Evolutionary conservation across 2,329 filamentous ascomycete genomes (phyloP), one percentile per base, ranked within the genome.

Genomic region (Trichoderma endophyticum): DNA sequence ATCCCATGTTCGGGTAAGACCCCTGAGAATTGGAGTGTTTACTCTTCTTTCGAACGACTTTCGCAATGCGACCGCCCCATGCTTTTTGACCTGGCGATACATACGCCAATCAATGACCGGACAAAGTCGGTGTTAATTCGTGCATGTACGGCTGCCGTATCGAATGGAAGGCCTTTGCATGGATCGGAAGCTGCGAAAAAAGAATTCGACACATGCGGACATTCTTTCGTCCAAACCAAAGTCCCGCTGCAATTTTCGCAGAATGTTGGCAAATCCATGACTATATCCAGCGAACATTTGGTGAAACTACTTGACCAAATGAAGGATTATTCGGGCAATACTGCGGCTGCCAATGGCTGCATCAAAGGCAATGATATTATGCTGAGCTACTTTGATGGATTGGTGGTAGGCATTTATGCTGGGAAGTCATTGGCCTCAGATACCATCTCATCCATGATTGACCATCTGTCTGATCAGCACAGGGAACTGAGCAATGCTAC

Each of bases 11-110:
- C 4, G 12, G 30, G 32, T 8, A 59, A 43, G n/a, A 2, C 60
- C 9, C 48, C 48, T 56, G 43, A 56, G 7, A n/a, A 71, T n/a
- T 71, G 60, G 60, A 71, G 18, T 15, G 60, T 71, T 32, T 65
- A 64, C 48, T 59, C 69, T 32, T 71, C 60, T 2, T 32, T 71
- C 9, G 51, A 65, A 26, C 11, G 48, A 26, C 69, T 71, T 9
- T 43, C 60, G 6, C 30, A 32, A 64, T 71, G 69, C 32, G 48
- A 71, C 32, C 60, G 39, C 15, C 69, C 69, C n/a, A 64, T 64
- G 32, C 60, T 71, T 39, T 71, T 71, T 14, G 69, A 64, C 32
- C 24, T 64, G 21, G 48, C 60, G 6, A 71, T 71, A 18, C 21
- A 71, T 39, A 71, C 28, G n/a, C 59, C 60, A 3, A 24, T 64